These are phyloP conservation scores for Rutstroemia sydowiana DNA, from an alignment of 2,329 filamentous ascomycete genomes.

Conservation along the genomic window DNA sequence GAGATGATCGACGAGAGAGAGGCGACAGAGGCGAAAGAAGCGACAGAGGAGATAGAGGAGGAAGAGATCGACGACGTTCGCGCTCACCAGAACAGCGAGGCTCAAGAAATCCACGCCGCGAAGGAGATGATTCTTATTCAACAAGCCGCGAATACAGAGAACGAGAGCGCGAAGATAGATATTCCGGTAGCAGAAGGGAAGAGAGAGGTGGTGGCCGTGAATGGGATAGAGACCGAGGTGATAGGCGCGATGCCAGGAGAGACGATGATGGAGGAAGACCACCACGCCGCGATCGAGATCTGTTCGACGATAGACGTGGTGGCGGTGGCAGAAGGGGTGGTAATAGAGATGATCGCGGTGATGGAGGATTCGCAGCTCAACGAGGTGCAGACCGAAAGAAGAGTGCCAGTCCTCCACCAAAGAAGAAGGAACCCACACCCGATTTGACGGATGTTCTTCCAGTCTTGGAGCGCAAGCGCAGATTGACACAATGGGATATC, in stretches of 20 bases:
- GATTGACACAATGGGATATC: conserved; percentile 98
- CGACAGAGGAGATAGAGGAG: too few species aligned
- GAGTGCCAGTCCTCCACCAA: conserved; percentile 72
- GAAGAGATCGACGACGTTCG: conserved; percentile 59
- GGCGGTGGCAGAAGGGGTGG: conserved; percentile 42
- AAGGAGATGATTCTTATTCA: conserved; percentile 81
- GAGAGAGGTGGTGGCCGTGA: conserved; percentile 59
- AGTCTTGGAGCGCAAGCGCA: conserved; percentile 77
- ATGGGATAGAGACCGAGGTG: conserved; percentile 65
- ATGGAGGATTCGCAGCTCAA: conserved; percentile 40
- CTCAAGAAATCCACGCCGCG: conserved; percentile 58
- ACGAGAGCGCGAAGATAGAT: conserved; percentile 87
- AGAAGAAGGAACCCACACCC: conserved; percentile 91
- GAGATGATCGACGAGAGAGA: conserved; percentile 34
- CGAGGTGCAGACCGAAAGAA: conserved; percentile 42
- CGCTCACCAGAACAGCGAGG: conserved; percentile 74
- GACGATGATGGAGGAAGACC: conserved; percentile 56
- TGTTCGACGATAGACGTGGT: conserved; percentile 55
- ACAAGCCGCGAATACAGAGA: conserved; percentile 89
- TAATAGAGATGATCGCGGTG: conserved; percentile 34
- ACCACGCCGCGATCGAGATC: conserved; percentile 49
- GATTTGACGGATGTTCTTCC: conserved; percentile 84
- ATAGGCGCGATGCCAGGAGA: conserved; percentile 54
- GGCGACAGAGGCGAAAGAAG: too few species aligned
- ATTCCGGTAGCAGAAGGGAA: conserved; percentile 65